A percentile compares a stretch with the other conserved stretches of the same genome.
Conservation (phyloP, 768 basidiomycete genomes). For the Lactarius deliciosus region DNA sequence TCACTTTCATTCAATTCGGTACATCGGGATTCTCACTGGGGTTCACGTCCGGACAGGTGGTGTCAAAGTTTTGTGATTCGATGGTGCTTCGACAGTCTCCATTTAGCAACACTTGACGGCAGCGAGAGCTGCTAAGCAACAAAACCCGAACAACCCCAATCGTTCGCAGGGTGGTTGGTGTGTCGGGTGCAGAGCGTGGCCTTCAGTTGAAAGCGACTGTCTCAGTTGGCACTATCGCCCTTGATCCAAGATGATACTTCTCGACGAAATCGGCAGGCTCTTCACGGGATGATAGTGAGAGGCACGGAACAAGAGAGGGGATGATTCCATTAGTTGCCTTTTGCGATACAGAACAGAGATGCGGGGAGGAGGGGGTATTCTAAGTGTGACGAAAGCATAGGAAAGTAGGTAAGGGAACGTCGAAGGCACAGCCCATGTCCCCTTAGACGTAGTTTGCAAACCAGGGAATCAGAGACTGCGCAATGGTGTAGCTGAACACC, state of each 20-base stretch:
- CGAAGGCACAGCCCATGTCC: neutral
- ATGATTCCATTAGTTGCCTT: slow-evolving; percentile 1
- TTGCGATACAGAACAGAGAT: slow-evolving; percentile 9
- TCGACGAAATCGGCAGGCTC: neutral
- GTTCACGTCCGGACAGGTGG: neutral
- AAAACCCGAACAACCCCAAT: neutral
- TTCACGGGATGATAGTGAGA: neutral
- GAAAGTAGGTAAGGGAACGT: neutral
- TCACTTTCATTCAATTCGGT: too few relatives aligned
- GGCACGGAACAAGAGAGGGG: neutral
- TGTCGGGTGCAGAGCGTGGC: neutral
- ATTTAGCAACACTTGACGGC: neutral
- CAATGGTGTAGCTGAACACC: slow-evolving; percentile 97
- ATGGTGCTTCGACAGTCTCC: neutral
- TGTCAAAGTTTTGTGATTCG: too few relatives aligned
- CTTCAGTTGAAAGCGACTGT: neutral
- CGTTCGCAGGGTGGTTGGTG: neutral
- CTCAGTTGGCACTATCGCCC: neutral
- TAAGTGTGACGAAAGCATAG: neutral
- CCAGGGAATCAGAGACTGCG: slow-evolving; percentile 91
- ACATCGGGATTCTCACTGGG: too few relatives aligned
- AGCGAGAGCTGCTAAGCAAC: neutral
- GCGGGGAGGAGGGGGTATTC: neutral
- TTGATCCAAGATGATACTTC: neutral
- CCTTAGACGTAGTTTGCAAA: slow-evolving; percentile 50